Evolutionary conservation across 2,329 filamentous ascomycete genomes (phyloP).

Genomic region (Rhytidhysteron rufulum): DNA sequence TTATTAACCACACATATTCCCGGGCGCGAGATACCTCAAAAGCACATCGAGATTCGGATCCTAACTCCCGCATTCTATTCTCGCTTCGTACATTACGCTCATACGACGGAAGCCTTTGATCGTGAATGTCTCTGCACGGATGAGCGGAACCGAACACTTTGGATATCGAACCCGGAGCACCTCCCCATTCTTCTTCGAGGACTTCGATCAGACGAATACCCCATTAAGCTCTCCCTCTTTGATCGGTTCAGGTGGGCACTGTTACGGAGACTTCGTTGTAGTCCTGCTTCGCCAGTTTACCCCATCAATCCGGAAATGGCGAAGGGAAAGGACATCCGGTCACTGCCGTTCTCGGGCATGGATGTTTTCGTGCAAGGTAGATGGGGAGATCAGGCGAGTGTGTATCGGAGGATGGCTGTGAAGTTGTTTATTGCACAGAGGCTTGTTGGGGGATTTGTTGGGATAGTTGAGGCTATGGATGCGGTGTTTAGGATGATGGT

Average conservation of each 20-base stretch:
- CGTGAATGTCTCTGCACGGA: slow-evolving; percentile 51
- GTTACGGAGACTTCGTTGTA: slow-evolving; percentile 36
- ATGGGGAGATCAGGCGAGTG: slow-evolving; percentile 12
- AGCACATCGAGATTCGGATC: slow-evolving; percentile 54
- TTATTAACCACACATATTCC: slow-evolving; percentile 10
- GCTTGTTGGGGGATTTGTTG: slow-evolving; percentile 34
- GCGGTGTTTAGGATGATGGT: slow-evolving; percentile 44
- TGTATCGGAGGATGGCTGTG: slow-evolving; percentile 36
- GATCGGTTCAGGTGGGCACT: slow-evolving; percentile 35
- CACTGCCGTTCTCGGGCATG: slow-evolving; percentile 35
- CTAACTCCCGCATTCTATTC: slow-evolving; percentile 65
- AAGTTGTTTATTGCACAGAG: slow-evolving; percentile 43
- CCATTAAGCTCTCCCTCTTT: slow-evolving; percentile 4
- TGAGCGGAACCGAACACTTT: slow-evolving; percentile 56
- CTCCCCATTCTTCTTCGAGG: slow-evolving; percentile 33
- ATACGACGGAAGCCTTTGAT: slow-evolving; percentile 60
- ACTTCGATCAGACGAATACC: slow-evolving; percentile 36
- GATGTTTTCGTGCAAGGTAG: slow-evolving; percentile 33
- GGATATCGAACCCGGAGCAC: slow-evolving; percentile 53
- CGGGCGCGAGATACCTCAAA: slow-evolving; percentile 9
- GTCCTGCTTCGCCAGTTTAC: slow-evolving; percentile 37
- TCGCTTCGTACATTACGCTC: slow-evolving; percentile 60
- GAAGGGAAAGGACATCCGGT: slow-evolving; percentile 34
- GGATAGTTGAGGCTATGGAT: slow-evolving; percentile 63
- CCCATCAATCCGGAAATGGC: slow-evolving; percentile 16